phyloP scores from a whole-genome alignment of 768 basidiomycete species.

The Tulasnella calospora region DNA sequence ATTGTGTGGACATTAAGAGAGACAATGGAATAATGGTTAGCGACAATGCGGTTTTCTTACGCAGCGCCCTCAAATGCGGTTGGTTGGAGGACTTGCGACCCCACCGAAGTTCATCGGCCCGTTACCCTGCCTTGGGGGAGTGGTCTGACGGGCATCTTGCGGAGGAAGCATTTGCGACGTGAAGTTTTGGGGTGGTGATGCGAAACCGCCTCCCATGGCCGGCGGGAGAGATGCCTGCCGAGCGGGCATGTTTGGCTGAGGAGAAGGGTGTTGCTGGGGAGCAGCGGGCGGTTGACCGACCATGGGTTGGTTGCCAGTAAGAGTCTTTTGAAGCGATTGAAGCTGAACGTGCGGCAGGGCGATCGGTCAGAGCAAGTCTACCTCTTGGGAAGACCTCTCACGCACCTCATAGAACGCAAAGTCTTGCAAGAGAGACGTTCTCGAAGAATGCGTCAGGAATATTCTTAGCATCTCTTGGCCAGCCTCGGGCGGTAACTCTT shows the following conservation, averaged over 20 bases:
- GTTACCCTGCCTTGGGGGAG: neutral
- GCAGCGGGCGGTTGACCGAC: conserved; percentile 38
- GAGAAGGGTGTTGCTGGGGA: conserved; percentile 39
- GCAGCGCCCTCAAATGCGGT: neutral
- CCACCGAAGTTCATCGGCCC: neutral
- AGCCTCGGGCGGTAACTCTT: conserved; percentile 91
- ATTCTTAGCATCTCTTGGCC: conserved; percentile 96
- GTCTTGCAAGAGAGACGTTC: conserved; percentile 90
- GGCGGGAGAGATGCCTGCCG: neutral
- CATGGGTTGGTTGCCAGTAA: conserved; percentile 42
- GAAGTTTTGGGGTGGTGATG: neutral
- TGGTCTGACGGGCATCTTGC: neutral
- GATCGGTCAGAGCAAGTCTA: neutral
- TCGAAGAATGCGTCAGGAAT: conserved; percentile 86
- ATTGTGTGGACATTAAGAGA: neutral
- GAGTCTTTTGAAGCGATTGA: conserved; percentile 74
- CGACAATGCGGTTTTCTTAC: neutral
- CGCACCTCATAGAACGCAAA: conserved; percentile 84
- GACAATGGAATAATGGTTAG: neutral
- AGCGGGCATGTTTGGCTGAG: conserved; percentile 32
- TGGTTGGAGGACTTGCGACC: neutral
- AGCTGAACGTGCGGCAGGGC: conserved; percentile 43
- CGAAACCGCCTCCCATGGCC: neutral
- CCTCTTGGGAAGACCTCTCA: neutral
- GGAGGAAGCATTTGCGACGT: neutral